Conservation (phyloP, 345 rosid genomes). For the Sonneratia alba region DNA sequence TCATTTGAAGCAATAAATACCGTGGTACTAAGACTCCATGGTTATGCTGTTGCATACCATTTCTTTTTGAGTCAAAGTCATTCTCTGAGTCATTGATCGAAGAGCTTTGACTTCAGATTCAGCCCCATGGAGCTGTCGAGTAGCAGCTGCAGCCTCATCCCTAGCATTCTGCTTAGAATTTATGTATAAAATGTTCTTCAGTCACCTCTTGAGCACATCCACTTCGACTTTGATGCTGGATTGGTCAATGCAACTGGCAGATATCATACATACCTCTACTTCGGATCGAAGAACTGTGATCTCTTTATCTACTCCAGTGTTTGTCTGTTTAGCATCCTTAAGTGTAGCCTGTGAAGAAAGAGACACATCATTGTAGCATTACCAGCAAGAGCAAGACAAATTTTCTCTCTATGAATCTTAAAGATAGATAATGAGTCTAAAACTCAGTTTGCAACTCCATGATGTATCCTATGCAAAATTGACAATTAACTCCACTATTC, state of each 20-base stretch:
- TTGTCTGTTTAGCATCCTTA: conserved; percentile 67
- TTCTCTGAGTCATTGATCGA: conserved; percentile 85
- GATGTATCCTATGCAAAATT: neutral
- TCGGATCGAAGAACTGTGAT: conserved; percentile 53
- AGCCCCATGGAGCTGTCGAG: conserved; percentile 60
- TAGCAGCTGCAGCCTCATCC: conserved; percentile 46
- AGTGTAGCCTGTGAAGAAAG: conserved; percentile 59
- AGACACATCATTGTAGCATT: neutral
- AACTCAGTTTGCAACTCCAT: neutral
- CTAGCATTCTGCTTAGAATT: conserved; percentile 44
- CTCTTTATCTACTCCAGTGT: conserved; percentile 52
- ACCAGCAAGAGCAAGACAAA: neutral
- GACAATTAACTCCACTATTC: neutral
- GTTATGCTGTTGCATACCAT: conserved; percentile 57
- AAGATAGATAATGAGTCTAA: neutral
- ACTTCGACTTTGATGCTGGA: neutral
- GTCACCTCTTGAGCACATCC: neutral
- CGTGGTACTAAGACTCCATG: neutral
- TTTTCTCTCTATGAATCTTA: neutral
- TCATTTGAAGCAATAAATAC: neutral
- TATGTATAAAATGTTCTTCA: neutral
- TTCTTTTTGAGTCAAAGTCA: conserved; percentile 93
- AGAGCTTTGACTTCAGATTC: conserved; percentile 77
- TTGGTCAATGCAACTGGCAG: neutral
- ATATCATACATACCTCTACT: conserved; percentile 46